phyloP scores from a whole-genome alignment of 108 stramenopile species.

The Skeletonema menzelii region DNA sequence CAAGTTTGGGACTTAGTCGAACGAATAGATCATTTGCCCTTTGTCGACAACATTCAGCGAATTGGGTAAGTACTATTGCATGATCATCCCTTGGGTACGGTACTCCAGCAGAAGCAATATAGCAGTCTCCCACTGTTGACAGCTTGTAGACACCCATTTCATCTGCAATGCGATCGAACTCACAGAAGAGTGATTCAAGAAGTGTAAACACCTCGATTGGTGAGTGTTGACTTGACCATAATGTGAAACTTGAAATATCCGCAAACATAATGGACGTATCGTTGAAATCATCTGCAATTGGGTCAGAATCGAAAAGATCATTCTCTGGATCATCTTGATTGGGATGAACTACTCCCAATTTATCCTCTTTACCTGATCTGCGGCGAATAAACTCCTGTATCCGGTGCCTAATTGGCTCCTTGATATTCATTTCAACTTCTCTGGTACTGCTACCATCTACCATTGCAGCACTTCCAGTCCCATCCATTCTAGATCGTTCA shows the following conservation, averaged over 20 bases:
- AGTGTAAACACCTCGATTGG: constrained; percentile 56
- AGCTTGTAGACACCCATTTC: constrained; percentile 57
- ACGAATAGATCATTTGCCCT: constrained; percentile 43
- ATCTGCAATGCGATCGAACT: constrained; percentile 56
- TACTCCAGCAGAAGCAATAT: constrained; percentile 63
- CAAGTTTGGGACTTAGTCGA: constrained; percentile 25
- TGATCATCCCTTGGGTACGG: constrained; percentile 61
- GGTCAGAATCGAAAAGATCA: neutral
- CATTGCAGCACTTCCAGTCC: neutral
- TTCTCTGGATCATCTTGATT: neutral
- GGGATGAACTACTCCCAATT: neutral
- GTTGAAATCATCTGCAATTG: constrained; percentile 22
- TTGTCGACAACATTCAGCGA: constrained; percentile 50
- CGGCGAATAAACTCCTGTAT: neutral
- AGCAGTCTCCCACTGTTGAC: constrained; percentile 63
- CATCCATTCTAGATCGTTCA: constrained; percentile 1
- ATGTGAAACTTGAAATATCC: constrained; percentile 28
- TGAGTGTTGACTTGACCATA: neutral
- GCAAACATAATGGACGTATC: constrained; percentile 34
- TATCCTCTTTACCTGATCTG: neutral
- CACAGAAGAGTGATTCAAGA: constrained; percentile 55
- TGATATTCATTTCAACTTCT: constrained; percentile 2
- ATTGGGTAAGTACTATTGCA: constrained; percentile 51
- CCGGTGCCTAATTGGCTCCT: neutral
- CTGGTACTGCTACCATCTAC: neutral